Conservation (phyloP, 2,329 filamentous ascomycete species). For the Penicillium sp. region DNA sequence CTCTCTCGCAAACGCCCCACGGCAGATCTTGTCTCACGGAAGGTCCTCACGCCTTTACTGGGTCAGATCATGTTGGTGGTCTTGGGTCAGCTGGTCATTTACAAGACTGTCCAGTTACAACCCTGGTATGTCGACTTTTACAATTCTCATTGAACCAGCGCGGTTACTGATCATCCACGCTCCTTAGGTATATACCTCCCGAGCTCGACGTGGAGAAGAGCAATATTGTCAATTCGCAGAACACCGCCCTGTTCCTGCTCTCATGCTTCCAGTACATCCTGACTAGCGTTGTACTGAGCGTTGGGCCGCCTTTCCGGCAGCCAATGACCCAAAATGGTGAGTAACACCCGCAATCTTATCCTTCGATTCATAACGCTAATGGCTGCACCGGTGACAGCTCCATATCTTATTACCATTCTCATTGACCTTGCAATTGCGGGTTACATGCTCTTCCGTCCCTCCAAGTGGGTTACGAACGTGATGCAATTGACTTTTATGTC, state of each 20-base stretch:
- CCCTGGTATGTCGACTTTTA: constrained; percentile 62
- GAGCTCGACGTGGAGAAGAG: constrained; percentile 74
- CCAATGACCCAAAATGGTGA: constrained; percentile 76
- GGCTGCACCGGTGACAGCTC: constrained; percentile 56
- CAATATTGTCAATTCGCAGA: constrained; percentile 89
- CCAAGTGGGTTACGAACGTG: constrained; percentile 65
- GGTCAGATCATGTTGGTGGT: constrained; percentile 86
- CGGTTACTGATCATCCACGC: not conserved
- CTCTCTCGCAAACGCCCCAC: constrained; percentile 86
- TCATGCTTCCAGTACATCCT: constrained; percentile 96
- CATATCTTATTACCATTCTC: constrained; percentile 77
- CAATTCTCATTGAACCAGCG: not conserved
- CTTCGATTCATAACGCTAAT: constrained; percentile 24
- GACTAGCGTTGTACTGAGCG: constrained; percentile 82
- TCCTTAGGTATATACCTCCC: constrained; percentile 70
- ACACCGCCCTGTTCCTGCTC: constrained; percentile 84
- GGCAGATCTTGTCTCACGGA: constrained; percentile 86
- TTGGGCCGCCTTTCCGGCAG: constrained; percentile 88
- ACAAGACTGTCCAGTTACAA: constrained; percentile 73
- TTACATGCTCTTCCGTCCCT: constrained; percentile 80
- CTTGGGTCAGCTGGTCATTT: constrained; percentile 72
- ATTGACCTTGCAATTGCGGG: constrained; percentile 66
- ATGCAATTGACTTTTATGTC: constrained; percentile 88
- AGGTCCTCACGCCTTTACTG: constrained; percentile 84
- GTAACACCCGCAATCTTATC: constrained; percentile 33